phyloP scores from a whole-genome alignment of 2,329 filamentous ascomycete species.

The Stemphylium vesicarium region DNA sequence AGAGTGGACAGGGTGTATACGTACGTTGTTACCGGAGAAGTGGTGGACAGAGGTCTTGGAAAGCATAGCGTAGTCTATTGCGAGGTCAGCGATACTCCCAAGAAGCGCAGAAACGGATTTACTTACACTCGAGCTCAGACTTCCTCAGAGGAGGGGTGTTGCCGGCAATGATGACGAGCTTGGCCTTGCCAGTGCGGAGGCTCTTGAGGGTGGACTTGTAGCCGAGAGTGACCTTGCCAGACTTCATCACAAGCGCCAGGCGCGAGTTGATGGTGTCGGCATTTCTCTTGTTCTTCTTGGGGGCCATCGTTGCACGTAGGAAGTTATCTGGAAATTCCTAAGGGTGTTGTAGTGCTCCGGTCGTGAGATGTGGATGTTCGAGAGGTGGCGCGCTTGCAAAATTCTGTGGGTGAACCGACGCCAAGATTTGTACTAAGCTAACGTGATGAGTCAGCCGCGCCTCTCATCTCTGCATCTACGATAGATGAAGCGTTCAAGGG shows the following conservation, averaged over 20 bases:
- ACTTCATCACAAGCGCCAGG: slow-evolving; percentile 73
- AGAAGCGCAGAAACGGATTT: slow-evolving; percentile 54
- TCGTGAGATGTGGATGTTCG: slow-evolving; percentile 18
- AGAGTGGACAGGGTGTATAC: slow-evolving; percentile 55
- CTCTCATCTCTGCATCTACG: neutral
- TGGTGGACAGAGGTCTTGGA: slow-evolving; percentile 73
- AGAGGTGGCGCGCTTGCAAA: slow-evolving; percentile 9
- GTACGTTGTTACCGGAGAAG: slow-evolving; percentile 98
- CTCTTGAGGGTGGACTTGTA: slow-evolving; percentile 89
- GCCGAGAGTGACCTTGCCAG: slow-evolving; percentile 82
- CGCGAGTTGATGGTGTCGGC: slow-evolving; percentile 76
- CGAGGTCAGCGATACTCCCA: slow-evolving; percentile 1
- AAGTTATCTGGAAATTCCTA: slow-evolving; percentile 35
- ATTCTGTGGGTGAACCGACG: slow-evolving; percentile 23
- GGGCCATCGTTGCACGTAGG: slow-evolving; percentile 64
- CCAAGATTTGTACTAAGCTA: slow-evolving; percentile 26
- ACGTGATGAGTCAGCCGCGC: neutral
- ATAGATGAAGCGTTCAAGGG: too few species aligned
- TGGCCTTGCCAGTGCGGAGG: slow-evolving; percentile 95
- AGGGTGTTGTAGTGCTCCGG: slow-evolving; percentile 46
- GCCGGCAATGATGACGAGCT: slow-evolving; percentile 93
- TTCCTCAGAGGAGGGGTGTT: slow-evolving; percentile 98
- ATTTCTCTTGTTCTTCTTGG: slow-evolving; percentile 84
- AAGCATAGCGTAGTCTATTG: slow-evolving; percentile 19
- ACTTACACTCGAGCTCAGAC: slow-evolving; percentile 85